A percentile compares a stretch with the other conserved stretches of the same genome.
Evolutionary conservation across 495 filamentous ascomycete genomes (phyloP).

Genomic region (Xylona heveae): DNA sequence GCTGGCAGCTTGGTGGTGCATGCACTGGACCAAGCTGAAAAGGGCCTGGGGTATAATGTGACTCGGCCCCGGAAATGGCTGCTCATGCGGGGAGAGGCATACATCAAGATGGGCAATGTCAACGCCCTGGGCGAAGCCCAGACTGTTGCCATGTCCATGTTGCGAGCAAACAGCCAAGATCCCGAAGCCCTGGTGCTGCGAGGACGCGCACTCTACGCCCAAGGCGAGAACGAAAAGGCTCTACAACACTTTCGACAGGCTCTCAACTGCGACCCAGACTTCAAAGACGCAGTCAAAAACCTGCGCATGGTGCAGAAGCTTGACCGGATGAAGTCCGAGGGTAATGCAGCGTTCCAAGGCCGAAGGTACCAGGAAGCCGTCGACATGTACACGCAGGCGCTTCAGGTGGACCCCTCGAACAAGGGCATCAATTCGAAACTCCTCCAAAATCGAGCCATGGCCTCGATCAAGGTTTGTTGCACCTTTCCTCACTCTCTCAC

Average conservation of each 20-base stretch:
- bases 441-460: constrained; percentile 76
- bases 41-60: constrained; percentile 48
- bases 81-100: constrained; percentile 81
- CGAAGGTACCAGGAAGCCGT: constrained; percentile 58
- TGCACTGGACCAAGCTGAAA: constrained; percentile 75
- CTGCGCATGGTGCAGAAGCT: constrained; percentile 72
- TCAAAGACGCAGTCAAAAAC: constrained; percentile 62
- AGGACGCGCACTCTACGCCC: constrained; percentile 67
- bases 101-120: constrained; percentile 74
- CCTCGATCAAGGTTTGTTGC: constrained; percentile 30
- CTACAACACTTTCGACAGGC: constrained; percentile 85
- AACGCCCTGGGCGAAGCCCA: constrained; percentile 83
- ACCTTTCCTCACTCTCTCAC: too few relatives aligned
- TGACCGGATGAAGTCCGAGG: constrained; percentile 84
- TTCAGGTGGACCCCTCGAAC: constrained; percentile 76
- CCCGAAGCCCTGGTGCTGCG: constrained; percentile 84
- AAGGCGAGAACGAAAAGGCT: constrained; percentile 89
- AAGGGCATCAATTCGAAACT: constrained; percentile 89
- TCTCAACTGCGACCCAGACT: constrained; percentile 78
- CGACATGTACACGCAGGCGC: constrained; percentile 62
- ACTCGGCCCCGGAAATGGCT: constrained; percentile 78
- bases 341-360: constrained; percentile 75
- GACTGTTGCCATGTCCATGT: constrained; percentile 69
- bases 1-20: constrained; percentile 78
- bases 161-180: constrained; percentile 72